A percentile compares a stretch with the other conserved stretches of the same genome.
phyloP scores from a whole-genome alignment of 352 stramenopile species.

The Pythium guiyangense region DNA sequence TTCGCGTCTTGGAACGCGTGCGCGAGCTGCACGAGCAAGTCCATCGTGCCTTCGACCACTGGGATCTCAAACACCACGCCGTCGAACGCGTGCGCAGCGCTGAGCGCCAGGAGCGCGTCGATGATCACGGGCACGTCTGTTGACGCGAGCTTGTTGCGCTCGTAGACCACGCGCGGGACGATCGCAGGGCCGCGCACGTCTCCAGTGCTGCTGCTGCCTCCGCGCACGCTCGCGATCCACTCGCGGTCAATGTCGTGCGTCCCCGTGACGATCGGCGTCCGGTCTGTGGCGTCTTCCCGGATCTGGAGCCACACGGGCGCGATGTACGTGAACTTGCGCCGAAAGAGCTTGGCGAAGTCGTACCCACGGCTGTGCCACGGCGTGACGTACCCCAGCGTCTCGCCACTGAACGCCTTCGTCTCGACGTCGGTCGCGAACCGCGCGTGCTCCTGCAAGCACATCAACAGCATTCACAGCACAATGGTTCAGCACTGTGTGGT shows the following conservation, averaged over 20 bases:
- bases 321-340: conserved; percentile 75
- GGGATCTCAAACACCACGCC: conserved; percentile 80
- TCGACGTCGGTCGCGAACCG: conserved; percentile 17
- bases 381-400: conserved; percentile 75
- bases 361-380: conserved; percentile 82
- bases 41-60: conserved; percentile 47
- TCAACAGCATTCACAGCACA: neutral
- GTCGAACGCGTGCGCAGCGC: conserved; percentile 43
- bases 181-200: no score
- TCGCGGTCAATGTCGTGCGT: conserved; percentile 61
- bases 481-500: neutral
- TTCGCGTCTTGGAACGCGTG: conserved; percentile 37
- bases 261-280: conserved; percentile 56
- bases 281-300: conserved; percentile 34
- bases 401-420: conserved; percentile 34
- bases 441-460: conserved; percentile 22
- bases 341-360: conserved; percentile 60
- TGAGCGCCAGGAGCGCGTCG: conserved; percentile 35
- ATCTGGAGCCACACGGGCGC: conserved; percentile 80
- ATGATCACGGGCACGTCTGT: conserved; percentile 57
- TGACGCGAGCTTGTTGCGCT: conserved; percentile 54
- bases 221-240: conserved; percentile 51
- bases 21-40: conserved; percentile 55
- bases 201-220: conserved; percentile 18
- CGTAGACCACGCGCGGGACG: conserved; percentile 75